A percentile compares a stretch with the other conserved stretches of the same genome.
Evolutionary conservation across 2,329 filamentous ascomycete genomes (phyloP).

Genomic region (Didymella keratinophila): DNA sequence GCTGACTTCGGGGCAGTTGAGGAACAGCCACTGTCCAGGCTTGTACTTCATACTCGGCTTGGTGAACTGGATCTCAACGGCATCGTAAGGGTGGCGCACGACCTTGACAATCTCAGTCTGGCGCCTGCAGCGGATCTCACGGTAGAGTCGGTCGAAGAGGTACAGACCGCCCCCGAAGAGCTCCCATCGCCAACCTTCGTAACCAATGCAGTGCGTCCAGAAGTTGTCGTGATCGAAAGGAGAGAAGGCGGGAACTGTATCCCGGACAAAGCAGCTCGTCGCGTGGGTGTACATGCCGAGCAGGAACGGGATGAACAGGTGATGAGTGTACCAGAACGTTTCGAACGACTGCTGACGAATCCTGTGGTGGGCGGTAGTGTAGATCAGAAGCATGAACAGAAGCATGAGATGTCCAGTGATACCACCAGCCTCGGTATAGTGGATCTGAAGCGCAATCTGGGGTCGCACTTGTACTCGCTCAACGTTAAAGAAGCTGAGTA

Average conservation of each 20-base stretch:
- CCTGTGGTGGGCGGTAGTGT: conserved; percentile 90
- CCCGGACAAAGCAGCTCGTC: conserved; percentile 94
- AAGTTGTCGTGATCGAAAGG: conserved; percentile 84
- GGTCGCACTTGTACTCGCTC: conserved; percentile 84
- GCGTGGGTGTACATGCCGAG: conserved; percentile 95
- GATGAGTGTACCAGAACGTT: conserved; percentile 99
- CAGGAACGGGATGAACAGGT: conserved; percentile 96
- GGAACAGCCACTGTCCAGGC: conserved; percentile 96
- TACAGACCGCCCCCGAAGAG: conserved; percentile 86
- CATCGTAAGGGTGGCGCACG: conserved; percentile 94
- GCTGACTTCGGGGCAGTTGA: conserved; percentile 90
- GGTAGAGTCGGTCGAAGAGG: conserved; percentile 85
- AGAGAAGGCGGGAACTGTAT: conserved; percentile 74
- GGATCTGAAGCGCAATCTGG: conserved; percentile 83
- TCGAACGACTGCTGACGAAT: conserved; percentile 98
- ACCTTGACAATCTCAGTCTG: conserved; percentile 92
- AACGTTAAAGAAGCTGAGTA: conserved; percentile 85
- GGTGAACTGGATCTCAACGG: conserved; percentile 94
- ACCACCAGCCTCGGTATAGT: conserved; percentile 87
- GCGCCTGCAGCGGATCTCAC: conserved; percentile 84
- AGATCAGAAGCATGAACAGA: conserved; percentile 98
- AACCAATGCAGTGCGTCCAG: conserved; percentile 94
- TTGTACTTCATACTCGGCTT: conserved; percentile 99
- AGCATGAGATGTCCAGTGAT: conserved; percentile 98
- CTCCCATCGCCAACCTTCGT: conserved; percentile 98